A percentile compares a stretch with the other conserved stretches of the same genome.
Conservation (phyloP, 768 basidiomycete species). For the Suillus alpinus region DNA sequence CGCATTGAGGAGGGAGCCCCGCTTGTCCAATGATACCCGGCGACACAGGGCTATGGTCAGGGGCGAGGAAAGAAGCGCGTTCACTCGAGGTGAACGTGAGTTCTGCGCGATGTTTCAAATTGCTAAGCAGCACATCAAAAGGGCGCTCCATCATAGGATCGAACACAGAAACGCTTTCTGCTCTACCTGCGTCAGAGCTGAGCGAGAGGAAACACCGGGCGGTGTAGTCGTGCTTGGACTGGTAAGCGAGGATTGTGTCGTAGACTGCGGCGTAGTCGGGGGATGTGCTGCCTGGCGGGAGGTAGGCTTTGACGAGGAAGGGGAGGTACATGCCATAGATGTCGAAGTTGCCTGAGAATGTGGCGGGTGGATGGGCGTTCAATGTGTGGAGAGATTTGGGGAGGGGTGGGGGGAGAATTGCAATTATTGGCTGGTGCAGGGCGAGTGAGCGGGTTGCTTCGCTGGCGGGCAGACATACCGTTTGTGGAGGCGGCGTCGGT, state of each 20-base stretch:
- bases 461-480: neutral
- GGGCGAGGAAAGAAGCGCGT: conserved; percentile 21
- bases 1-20: conserved; percentile 24
- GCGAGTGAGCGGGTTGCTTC: neutral
- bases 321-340: conserved; percentile 39
- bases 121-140: conserved; percentile 28
- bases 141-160: conserved; percentile 37
- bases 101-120: conserved; percentile 21
- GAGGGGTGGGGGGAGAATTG: neutral
- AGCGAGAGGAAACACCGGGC: conserved; percentile 27
- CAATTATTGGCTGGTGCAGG: neutral
- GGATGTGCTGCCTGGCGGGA: conserved; percentile 23
- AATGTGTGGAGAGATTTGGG: neutral
- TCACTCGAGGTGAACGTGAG: conserved; percentile 30
- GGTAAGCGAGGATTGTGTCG: conserved; percentile 35
- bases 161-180: conserved; percentile 22
- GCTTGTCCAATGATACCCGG: conserved; percentile 29
- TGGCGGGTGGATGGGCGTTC: conserved; percentile 1
- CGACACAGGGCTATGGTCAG: conserved; percentile 18
- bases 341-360: conserved; percentile 37
- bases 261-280: conserved; percentile 32
- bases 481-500: neutral
- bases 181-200: conserved; percentile 21
- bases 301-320: conserved; percentile 32
- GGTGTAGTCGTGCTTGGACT: conserved; percentile 37